Percentiles rank a stretch among this genome's conserved stretches.
phyloP scores from a whole-genome alignment of 1,284 basidiomycete species.

The Sanghuangporus baumii region DNA sequence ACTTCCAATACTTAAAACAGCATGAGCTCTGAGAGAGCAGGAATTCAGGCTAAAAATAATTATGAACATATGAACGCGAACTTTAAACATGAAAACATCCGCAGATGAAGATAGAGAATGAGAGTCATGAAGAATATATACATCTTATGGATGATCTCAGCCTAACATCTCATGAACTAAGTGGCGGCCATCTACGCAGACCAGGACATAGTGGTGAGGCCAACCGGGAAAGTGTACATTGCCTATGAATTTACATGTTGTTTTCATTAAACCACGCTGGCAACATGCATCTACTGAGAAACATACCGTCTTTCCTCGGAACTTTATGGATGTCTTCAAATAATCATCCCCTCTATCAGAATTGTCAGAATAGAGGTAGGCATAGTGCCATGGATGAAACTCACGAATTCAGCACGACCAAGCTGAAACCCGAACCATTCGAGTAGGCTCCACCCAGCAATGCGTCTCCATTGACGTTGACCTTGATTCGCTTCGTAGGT shows the following conservation, averaged over 20 bases:
- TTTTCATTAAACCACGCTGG: not conserved
- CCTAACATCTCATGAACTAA: not conserved
- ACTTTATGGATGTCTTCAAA: constrained; percentile 59
- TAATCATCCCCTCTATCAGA: constrained; percentile 46
- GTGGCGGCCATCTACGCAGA: not conserved
- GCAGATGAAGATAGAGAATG: no score
- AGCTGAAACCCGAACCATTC: constrained; percentile 60
- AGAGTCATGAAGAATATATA: no score
- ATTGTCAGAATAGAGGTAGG: not conserved
- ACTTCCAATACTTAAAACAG: no score
- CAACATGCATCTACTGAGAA: not conserved
- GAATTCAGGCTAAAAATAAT: no score
- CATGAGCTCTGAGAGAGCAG: no score
- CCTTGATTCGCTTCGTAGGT: constrained; percentile 59
- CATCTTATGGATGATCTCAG: no score
- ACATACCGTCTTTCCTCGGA: constrained; percentile 57
- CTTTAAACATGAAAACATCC: no score
- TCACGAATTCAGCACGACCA: constrained; percentile 60
- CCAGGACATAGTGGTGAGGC: constrained; percentile 44
- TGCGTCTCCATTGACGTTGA: constrained; percentile 52
- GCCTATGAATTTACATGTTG: constrained; percentile 33
- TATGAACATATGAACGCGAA: no score
- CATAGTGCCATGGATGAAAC: constrained; percentile 30
- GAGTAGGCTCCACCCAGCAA: constrained; percentile 59
- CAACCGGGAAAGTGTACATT: constrained; percentile 60